Evolutionary conservation across 805 yeast species (phyloP), one percentile per base, ranked within the genome.

Genomic region (Wickerhamomyces tratensis): DNA sequence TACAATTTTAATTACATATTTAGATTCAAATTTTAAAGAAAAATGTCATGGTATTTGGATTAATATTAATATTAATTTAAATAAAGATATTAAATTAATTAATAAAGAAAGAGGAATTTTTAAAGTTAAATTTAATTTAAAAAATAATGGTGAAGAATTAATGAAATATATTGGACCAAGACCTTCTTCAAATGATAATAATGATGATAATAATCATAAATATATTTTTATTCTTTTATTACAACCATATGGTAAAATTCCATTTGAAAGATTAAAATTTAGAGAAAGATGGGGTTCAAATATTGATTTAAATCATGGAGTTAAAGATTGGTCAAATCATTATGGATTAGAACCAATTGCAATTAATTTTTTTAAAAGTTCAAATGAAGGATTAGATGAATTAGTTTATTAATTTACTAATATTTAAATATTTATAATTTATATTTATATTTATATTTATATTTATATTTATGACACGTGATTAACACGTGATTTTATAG

Each of bases 231-330:
- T 53, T 26, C 39, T 51, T 33, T 49, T 48, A 36, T 47, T 51
- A 42, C 56, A 54, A 33, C 40, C 50, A 2, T 40, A 35, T 37
- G 55, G 54, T 1, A 39, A 29, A 20, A 12, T 48, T n/a, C 51
- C 49, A 7, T 42, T 40, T 15, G 46, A 50, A 34, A 30, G 33
- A 5, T 46, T 52, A 39, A 49, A 39, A 33, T 47, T 35, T 27
- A 47, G 54, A 36, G 50, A 50, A 27, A 49, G 48, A 42, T 53
- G 56, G 56, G 57, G 58, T 4, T 49, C 54, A 1, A 39, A 43
- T 13, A 45, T 43, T 26, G 31, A 45, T n/a, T 9, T 4, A 35
- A 46, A 44, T 1, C 47, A 52, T 39, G 53, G 54, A 2, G 39
- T 50, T n/a, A 41, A 46, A 14, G 48, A 46, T 31, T 54, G 56